Evolutionary conservation across 495 filamentous ascomycete species (phyloP).

Genomic region (Haplographium delicatum): DNA sequence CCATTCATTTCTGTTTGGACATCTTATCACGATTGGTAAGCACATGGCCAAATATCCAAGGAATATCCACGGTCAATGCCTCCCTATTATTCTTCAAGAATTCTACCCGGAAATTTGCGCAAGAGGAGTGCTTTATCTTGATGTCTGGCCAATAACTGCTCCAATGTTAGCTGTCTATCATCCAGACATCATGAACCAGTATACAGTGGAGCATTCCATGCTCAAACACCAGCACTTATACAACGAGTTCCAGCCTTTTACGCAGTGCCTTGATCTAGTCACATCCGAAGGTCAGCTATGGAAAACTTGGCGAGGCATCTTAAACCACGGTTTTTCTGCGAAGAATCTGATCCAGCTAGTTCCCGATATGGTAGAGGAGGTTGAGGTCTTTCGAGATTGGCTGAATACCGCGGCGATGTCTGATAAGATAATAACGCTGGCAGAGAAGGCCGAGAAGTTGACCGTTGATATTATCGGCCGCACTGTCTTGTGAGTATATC

Average conservation of each 20-base stretch:
- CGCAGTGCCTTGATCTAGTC: conserved; percentile 7
- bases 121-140: conserved; percentile 35
- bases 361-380: conserved; percentile 38
- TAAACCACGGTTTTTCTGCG: conserved; percentile 43
- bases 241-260: conserved; percentile 30
- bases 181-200: conserved; percentile 32
- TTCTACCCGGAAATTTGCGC: conserved; percentile 26
- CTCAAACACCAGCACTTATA: conserved; percentile 29
- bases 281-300: not conserved
- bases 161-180: conserved; percentile 33
- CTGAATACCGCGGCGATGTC: conserved; percentile 25
- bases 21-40: conserved; percentile 28
- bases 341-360: conserved; percentile 37
- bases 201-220: conserved; percentile 28
- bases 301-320: conserved; percentile 12
- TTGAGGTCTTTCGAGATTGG: conserved; percentile 28
- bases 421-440: conserved; percentile 30
- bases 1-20: conserved; percentile 36
- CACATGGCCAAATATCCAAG: conserved; percentile 12
- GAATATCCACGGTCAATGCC: conserved; percentile 5
- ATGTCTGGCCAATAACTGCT: conserved; percentile 37
- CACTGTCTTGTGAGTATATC: conserved; percentile 31
- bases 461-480: conserved; percentile 42
- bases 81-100: conserved; percentile 17
- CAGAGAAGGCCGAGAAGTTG: conserved; percentile 29